Base-by-base conservation (phyloP, 768 basidiomycete genomes). In the Kwoniella shandongensis region DNA sequence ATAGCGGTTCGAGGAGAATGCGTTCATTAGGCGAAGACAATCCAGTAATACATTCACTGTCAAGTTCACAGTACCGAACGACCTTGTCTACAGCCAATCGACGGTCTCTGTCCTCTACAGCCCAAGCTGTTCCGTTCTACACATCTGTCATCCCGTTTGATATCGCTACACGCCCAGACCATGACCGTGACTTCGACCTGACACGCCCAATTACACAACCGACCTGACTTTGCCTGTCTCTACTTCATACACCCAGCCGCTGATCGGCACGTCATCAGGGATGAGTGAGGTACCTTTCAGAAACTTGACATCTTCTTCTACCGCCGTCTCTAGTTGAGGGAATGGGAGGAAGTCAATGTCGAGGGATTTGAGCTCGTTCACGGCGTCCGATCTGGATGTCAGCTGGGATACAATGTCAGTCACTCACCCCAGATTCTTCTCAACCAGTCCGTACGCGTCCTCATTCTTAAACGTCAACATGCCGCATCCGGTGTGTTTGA, bases 401-500 rank as follows among this genome's bases (percentile, higher is more conserved):
- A 23, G 40, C 22, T 5, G 22, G 40, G n/a, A 5, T 42, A 7
- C n/a, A 6, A 18, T n/a, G 40, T 18, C 7, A 17, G 22, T 15
- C 2, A 13, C 49, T 29, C 8, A 20, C 23, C 55, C 55, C 35
- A 57, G 29, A 29, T 48, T 48, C 48, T 57, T 48, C 55, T 57
- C 38, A n/a, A 58, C 44, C 12, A 35, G 23, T 2, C 36, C 51
- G 13, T 29, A 22, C 3, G 51, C 58, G 50, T 82, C 71, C 20
- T 48, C 42, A 36, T 71, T 58, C 4, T 77, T 80, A 78, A 88
- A 87, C 0, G 82, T 83, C 44, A 85, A 77, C 86, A 88, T 87
- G 44, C 87, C 87, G 66, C 87, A 88, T 44, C 81, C 84, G 1
- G 84, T 86, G 73, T 88, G 87, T 70, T 85, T 85, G 72, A 86